A percentile compares a stretch with the other conserved stretches of the same genome.
Conservation (phyloP, 169 alveolate genomes). For the Babesia sp. region DNA sequence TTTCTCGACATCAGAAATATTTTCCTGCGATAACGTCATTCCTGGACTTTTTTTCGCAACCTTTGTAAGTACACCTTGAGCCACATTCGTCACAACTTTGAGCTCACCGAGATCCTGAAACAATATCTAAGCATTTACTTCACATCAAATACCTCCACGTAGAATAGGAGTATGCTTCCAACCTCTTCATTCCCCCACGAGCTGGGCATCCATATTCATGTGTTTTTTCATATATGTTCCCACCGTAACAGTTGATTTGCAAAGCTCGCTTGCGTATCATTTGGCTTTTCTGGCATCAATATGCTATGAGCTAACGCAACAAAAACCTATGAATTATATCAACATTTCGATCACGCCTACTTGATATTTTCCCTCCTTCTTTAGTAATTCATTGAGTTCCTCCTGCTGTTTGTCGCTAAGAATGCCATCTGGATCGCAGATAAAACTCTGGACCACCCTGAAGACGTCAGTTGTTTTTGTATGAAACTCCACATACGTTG, state of each 20-base stretch:
- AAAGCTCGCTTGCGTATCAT: not conserved
- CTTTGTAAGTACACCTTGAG: not conserved
- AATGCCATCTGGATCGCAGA: conserved; percentile 67
- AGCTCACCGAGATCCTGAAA: conserved; percentile 12
- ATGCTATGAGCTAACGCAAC: conserved; percentile 20
- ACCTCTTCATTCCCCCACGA: conserved; percentile 12
- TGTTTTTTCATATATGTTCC: not conserved
- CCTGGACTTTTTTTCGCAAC: not conserved
- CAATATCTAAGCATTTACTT: not conserved
- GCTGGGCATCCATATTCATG: conserved; percentile 8
- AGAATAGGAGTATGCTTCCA: conserved; percentile 1
- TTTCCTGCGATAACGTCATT: conserved; percentile 13
- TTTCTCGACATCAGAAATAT: conserved; percentile 8
- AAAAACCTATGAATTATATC: not conserved
- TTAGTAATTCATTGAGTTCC: conserved; percentile 18
- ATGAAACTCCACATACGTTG: conserved; percentile 13
- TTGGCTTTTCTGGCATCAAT: not conserved
- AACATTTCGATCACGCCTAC: not conserved
- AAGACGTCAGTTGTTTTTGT: not conserved
- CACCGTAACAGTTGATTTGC: conserved; percentile 15
- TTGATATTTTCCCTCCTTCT: not conserved
- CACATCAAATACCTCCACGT: conserved; percentile 14
- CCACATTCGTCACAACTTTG: conserved; percentile 8
- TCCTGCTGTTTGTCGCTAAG: conserved; percentile 46
- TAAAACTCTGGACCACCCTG: conserved; percentile 17